Evolutionary conservation across 257 asterid genomes (phyloP).

Genomic region (Ehretia macrophylla): DNA sequence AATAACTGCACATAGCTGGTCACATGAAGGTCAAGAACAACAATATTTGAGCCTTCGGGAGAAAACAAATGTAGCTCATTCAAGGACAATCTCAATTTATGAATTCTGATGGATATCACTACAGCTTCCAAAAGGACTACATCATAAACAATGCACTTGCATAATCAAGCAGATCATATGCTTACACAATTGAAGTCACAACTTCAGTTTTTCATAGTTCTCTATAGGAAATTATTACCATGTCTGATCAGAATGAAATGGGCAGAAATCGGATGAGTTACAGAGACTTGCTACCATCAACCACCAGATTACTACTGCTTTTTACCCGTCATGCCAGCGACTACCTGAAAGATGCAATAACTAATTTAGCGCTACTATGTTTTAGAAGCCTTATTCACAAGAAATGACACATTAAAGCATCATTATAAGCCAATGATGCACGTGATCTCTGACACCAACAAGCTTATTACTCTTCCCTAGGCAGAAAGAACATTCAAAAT

Average conservation of each 20-base stretch:
- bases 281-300: background rate
- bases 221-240: constrained; percentile 20
- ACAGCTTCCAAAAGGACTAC: background rate
- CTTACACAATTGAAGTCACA: background rate
- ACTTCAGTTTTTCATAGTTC: background rate
- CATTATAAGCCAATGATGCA: background rate
- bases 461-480: no score
- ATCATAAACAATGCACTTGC: background rate
- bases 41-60: no score
- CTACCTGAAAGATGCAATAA: constrained; percentile 46
- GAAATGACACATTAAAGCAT: background rate
- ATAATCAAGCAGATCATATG: background rate
- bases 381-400: background rate
- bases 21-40: no score
- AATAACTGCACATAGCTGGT: no score
- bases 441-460: no score
- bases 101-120: background rate
- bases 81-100: no score
- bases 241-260: constrained; percentile 5
- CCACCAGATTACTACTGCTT: constrained; percentile 22
- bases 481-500: no score
- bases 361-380: background rate
- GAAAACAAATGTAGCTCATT: no score
- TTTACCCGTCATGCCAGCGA: constrained; percentile 76
- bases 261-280: constrained; percentile 9